Conservation (phyloP, 441 rosid genomes). For the Syzygium malaccense region DNA sequence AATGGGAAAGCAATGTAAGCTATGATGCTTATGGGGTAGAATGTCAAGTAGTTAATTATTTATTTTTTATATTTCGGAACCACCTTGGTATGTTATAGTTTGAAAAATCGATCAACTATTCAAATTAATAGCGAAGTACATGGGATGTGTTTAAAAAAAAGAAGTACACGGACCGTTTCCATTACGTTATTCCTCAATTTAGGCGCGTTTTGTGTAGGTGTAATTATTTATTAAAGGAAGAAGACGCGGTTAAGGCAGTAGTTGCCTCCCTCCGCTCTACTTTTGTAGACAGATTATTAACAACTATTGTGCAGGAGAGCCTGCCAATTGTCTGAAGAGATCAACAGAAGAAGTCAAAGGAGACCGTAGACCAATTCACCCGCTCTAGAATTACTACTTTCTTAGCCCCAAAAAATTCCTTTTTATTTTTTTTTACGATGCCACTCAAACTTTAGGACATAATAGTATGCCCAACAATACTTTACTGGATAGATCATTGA, state of each 20-base stretch:
- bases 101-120: neutral
- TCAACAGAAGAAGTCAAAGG: neutral
- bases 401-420: neutral
- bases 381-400: neutral
- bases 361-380: neutral
- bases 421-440: neutral
- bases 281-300: neutral
- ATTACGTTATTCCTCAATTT: neutral
- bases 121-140: neutral
- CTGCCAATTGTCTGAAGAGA: neutral
- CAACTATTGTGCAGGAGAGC: neutral
- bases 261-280: neutral
- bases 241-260: neutral
- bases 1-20: neutral
- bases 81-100: neutral
- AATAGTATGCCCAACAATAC: neutral
- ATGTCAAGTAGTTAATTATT: neutral
- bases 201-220: neutral
- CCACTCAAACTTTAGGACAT: neutral
- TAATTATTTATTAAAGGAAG: neutral
- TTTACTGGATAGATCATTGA: neutral
- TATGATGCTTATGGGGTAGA: neutral
- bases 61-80: neutral
- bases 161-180: neutral
- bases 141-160: neutral